Evolutionary conservation across 1,139 yeast species (phyloP).

Genomic region (Taphrina deformans): DNA sequence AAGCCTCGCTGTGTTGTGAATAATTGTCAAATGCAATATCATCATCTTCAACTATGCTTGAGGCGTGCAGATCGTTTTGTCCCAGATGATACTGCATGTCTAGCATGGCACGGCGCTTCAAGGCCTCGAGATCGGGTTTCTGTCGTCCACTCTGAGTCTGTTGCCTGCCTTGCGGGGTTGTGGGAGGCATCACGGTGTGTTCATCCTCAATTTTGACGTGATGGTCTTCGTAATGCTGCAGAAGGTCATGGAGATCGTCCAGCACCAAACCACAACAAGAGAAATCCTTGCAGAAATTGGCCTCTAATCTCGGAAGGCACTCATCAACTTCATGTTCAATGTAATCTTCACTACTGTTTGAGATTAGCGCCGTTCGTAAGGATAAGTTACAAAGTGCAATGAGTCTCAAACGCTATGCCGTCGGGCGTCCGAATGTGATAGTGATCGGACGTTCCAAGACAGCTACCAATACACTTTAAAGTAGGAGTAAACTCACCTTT

Average conservation of each 20-base stretch:
- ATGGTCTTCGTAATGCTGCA: slow-evolving; percentile 94
- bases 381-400: too few species aligned
- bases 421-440: too few species aligned
- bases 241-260: slow-evolving; percentile 88
- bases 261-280: slow-evolving; percentile 90
- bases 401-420: too few species aligned
- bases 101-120: slow-evolving; percentile 33
- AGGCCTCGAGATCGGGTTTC: slow-evolving; percentile 27
- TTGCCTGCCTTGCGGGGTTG: slow-evolving; percentile 1
- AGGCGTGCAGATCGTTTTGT: background rate
- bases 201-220: slow-evolving; percentile 60
- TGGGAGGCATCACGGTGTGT: slow-evolving; percentile 36
- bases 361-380: too few species aligned
- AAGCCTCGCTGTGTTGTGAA: slow-evolving; percentile 9
- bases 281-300: slow-evolving; percentile 93
- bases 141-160: slow-evolving; percentile 34
- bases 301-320: slow-evolving; percentile 87
- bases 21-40: slow-evolving; percentile 23
- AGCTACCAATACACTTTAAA: too few species aligned
- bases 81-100: slow-evolving; percentile 27
- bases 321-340: slow-evolving; percentile 8
- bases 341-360: slow-evolving; percentile 7
- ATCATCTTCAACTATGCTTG: slow-evolving; percentile 19
- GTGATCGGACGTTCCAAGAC: too few species aligned
- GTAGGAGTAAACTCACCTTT: slow-evolving; percentile 5